Percentiles rank a stretch among this genome's conserved stretches.
phyloP scores from a whole-genome alignment of 2,329 filamentous ascomycete genomes.

The Pseudogymnoascus destructans region DNA sequence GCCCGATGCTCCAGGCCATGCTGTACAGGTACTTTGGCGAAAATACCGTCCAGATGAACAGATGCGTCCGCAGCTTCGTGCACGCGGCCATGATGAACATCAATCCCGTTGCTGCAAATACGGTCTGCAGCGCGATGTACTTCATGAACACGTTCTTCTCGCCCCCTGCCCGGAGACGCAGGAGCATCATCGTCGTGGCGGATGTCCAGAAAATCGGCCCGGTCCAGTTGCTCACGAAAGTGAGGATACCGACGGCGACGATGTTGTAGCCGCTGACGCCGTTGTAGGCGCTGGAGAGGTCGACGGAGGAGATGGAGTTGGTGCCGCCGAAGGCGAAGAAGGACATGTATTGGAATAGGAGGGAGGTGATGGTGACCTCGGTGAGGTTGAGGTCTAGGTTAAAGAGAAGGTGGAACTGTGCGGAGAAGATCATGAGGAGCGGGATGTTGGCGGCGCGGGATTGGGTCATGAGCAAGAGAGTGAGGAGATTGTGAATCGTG shows the following conservation, averaged over 20 bases:
- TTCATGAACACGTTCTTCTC: constrained; percentile 19
- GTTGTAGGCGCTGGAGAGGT: constrained; percentile 91
- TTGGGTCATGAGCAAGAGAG: constrained; percentile 74
- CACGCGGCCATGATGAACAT: constrained; percentile 80
- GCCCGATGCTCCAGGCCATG: constrained; percentile 73
- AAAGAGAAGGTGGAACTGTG: constrained; percentile 43
- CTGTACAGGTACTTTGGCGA: constrained; percentile 92
- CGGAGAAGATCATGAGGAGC: constrained; percentile 62
- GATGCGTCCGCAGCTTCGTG: constrained; percentile 66
- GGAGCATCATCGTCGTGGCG: constrained; percentile 46
- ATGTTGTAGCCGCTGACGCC: constrained; percentile 73
- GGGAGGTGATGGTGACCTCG: constrained; percentile 54
- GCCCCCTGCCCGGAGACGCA: constrained; percentile 26
- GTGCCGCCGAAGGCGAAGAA: constrained; percentile 89
- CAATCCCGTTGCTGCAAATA: constrained; percentile 53
- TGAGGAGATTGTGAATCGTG: constrained; percentile 57
- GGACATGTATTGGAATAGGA: constrained; percentile 66
- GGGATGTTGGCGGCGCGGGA: constrained; percentile 76
- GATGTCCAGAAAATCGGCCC: constrained; percentile 79
- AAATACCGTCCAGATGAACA: constrained; percentile 99
- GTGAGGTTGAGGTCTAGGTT: constrained; percentile 35
- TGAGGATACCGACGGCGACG: constrained; percentile 65
- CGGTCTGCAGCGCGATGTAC: constrained; percentile 53
- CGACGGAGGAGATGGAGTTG: constrained; percentile 91
- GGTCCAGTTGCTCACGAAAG: constrained; percentile 84